Conservation (phyloP, 73 alveolate genomes). For the Breviolum minutum region DNA sequence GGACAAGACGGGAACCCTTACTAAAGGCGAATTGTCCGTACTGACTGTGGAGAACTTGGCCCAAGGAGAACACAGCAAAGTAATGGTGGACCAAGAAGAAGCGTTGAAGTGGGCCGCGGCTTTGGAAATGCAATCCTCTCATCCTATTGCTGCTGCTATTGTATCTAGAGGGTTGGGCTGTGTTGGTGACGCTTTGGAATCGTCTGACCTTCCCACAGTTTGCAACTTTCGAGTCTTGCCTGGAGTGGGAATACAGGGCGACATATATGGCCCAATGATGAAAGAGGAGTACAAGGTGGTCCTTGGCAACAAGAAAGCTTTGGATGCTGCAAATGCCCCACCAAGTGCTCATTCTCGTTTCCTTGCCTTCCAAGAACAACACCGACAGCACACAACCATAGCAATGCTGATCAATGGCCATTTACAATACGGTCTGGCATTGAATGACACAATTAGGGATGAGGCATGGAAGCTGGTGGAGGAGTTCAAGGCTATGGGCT, state of each 20-base stretch:
- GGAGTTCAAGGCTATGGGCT: conserved; percentile 23
- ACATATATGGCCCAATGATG: not conserved
- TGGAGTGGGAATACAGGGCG: conserved; percentile 61
- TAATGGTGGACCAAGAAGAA: conserved; percentile 11
- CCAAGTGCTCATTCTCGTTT: conserved; percentile 1
- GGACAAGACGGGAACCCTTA: conserved; percentile 85
- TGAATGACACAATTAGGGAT: conserved; percentile 68
- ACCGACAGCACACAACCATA: conserved; percentile 22
- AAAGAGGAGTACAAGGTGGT: conserved; percentile 18
- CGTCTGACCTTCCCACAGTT: not conserved
- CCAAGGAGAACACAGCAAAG: not conserved
- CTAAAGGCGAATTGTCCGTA: conserved; percentile 78
- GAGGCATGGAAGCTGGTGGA: conserved; percentile 23
- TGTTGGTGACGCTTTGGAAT: conserved; percentile 26
- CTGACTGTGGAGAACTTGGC: not conserved
- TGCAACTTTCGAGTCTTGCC: conserved; percentile 47
- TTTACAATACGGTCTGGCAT: conserved; percentile 51
- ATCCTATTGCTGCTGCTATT: conserved; percentile 84
- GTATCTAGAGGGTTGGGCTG: conserved; percentile 76
- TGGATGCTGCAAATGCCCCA: conserved; percentile 45
- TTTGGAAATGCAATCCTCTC: conserved; percentile 49
- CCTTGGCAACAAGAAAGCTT: conserved; percentile 43
- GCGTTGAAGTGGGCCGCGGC: conserved; percentile 87
- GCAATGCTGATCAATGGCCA: conserved; percentile 59
- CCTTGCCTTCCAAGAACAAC: conserved; percentile 10